Evolutionary conservation across 306 rosid genomes (phyloP).

Genomic region (Lablab purpureus): DNA sequence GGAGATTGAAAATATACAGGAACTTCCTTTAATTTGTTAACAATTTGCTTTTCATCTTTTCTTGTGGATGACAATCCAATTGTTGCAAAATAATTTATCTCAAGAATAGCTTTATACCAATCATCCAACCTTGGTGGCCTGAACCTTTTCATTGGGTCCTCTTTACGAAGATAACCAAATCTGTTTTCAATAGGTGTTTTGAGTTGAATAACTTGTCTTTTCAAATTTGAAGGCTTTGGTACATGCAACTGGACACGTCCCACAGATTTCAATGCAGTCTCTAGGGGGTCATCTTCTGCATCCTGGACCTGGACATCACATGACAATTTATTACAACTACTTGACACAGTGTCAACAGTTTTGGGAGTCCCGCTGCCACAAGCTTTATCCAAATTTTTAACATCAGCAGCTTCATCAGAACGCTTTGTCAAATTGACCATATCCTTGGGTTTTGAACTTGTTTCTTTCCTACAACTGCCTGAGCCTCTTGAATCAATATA

Average conservation of each 20-base stretch:
- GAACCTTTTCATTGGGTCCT: constrained; percentile 73
- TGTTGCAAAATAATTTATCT: constrained; percentile 75
- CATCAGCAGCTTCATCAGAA: constrained; percentile 51
- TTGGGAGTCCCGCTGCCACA: constrained; percentile 49
- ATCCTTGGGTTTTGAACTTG: constrained; percentile 51
- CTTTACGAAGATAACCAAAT: constrained; percentile 60
- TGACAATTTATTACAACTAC: constrained; percentile 42
- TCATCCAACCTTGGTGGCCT: constrained; percentile 84
- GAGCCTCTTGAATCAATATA: constrained; percentile 51
- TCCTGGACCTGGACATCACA: constrained; percentile 54
- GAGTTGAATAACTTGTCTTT: constrained; percentile 90
- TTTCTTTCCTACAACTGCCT: constrained; percentile 55
- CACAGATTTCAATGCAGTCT: constrained; percentile 67
- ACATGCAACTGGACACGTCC: constrained; percentile 58
- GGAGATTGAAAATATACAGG: constrained; percentile 88
- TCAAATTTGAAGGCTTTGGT: constrained; percentile 68
- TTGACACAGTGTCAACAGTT: constrained; percentile 41
- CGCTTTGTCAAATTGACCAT: constrained; percentile 50
- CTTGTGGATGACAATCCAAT: constrained; percentile 71
- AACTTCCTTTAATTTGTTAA: constrained; percentile 75
- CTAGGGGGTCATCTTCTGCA: constrained; percentile 62
- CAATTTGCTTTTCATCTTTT: constrained; percentile 62
- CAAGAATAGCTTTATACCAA: constrained; percentile 92
- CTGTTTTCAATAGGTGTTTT: constrained; percentile 63
- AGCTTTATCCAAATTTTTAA: constrained; percentile 50